Percentiles rank a stretch among this genome's conserved stretches.
Evolutionary conservation across 1,139 yeast genomes (phyloP).

Genomic region (Saccharomyces hybrid): DNA sequence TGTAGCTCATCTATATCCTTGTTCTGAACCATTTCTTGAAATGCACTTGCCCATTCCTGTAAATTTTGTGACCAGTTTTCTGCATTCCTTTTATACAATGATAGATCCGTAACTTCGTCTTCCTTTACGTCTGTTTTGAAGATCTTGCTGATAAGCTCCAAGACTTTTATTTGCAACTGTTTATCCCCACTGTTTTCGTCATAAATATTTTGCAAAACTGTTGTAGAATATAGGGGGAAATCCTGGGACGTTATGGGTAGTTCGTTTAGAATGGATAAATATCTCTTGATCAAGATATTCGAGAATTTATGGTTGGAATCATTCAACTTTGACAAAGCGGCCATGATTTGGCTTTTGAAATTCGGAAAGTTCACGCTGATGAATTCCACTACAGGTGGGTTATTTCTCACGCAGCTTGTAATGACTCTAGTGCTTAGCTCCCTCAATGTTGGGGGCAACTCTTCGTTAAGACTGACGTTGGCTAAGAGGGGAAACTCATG

Average conservation of each 20-base stretch:
- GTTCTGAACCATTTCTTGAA: constrained; percentile 21
- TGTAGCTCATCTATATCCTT: constrained; percentile 35
- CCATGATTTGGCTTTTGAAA: constrained; percentile 14
- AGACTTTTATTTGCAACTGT: constrained; percentile 25
- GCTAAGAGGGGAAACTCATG: constrained; percentile 24
- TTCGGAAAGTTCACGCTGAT: constrained; percentile 15
- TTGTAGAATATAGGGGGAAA: constrained; percentile 12
- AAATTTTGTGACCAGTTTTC: constrained; percentile 10
- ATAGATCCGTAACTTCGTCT: background rate
- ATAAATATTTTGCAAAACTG: constrained; percentile 16
- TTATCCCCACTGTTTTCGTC: constrained; percentile 18
- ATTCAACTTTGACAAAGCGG: constrained; percentile 7
- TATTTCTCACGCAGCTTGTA: constrained; percentile 60
- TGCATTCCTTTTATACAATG: constrained; percentile 4
- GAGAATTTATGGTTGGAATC: constrained; percentile 5
- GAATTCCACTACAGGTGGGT: constrained; percentile 50
- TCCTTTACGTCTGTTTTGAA: constrained; percentile 6
- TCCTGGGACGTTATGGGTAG: constrained; percentile 10
- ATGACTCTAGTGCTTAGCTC: constrained; percentile 47
- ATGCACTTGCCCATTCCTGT: constrained; percentile 24
- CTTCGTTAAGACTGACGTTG: constrained; percentile 12
- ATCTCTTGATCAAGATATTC: constrained; percentile 20
- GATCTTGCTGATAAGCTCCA: constrained; percentile 24
- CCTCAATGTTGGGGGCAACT: constrained; percentile 24
- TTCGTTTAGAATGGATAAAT: constrained; percentile 24